Base-by-base conservation (phyloP, 148 eudicot genomes). In the Rheum nobile region DNA sequence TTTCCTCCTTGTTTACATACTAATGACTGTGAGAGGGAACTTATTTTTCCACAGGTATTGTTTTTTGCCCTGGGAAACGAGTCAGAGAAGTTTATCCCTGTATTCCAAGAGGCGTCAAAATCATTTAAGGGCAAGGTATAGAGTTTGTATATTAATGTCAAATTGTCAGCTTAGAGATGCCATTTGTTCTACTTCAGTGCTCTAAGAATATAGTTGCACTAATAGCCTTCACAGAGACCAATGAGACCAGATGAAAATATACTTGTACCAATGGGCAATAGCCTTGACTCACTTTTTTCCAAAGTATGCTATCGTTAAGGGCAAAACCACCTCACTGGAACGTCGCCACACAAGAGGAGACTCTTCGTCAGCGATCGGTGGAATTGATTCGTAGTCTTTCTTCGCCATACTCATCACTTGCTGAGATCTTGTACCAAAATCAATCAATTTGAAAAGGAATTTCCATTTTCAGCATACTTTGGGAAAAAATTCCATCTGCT, bases 101-200 rank as follows among this genome's bases (percentile, higher is more conserved):
- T 83, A 77, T 87, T 86, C 73, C 83, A 81, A 75, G 97, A 91
- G 68, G 89, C 88, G 16, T 92, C 97, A 75, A 86, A 83, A 79
- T 28, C 32, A 28, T 87, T 89, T 73, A 91, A 86, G 80, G 93
- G 90, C 70, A 89, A 94, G 97, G 98, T 94, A 86, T 41, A 29
- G 24, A 43, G 48, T 57, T n/a, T 59, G 17, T 13, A 21, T 39
- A 61, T 29, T 26, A 7, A 2, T 47, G 52, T 47, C 16, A 43
- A 43, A 10, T 43, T 57, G 31, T 57, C 32, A 57, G 22, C 3
- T 57, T 28, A 61, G 7, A 61, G 26, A 28, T 29, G 6, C 12
- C 8, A 28, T 61, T 61, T 31, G 35, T 24, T 14, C 68, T 28
- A 61, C 6, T 29, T 61, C 26, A 14, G 19, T 61, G 68, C 21